Evolutionary conservation across 2,329 filamentous ascomycete genomes (phyloP), one percentile per base, ranked within the genome.

Genomic region (Fusarium sublunatum): DNA sequence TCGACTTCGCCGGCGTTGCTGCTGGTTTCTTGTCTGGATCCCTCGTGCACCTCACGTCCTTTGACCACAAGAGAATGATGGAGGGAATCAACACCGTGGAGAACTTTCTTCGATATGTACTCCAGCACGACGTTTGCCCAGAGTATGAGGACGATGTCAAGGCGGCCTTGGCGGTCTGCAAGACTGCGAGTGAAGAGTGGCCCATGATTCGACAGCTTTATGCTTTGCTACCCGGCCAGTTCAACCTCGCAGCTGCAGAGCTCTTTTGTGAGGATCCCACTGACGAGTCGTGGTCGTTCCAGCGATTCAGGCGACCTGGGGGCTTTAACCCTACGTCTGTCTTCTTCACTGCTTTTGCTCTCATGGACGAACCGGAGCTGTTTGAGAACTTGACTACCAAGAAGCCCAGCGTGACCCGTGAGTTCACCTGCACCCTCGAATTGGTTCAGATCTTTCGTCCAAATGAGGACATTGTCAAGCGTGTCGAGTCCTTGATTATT

Each of bases 41-140:
- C 3, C 82, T 91, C 6, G 82, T 85, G 0, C 78, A 78, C 25
- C 78, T 85, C 34, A 85, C 86, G 34, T 81, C 85, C 15, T 85
- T 86, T 44, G 83, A 87, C 11, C 80, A 77, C 13, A 73, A 77
- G 0, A 76, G 82, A 11, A 82, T 93, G 60, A 77, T 83, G n/a
- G 49, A 53, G 4, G 87, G 87, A 4, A 86, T 88, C 19, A 82
- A 84, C 31, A 86, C 96, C 1, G 82, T 97, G 36, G 86, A 87
- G 58, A 96, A 95, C 72, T 98, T 98, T 72, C 86, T 97, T 63
- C 91, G 92, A 64, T 99, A 97, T 67, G 81, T 98, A 1, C 81
- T 93, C 9, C 86, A 90, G 58, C 93, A 98, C 71, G 85, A 91
- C 34, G 94, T 96, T 13, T 97, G 93, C 70, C 89, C 91, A 0